Evolutionary conservation across 179 eudicot genomes (phyloP).

Genomic region (Silene coronaria): DNA sequence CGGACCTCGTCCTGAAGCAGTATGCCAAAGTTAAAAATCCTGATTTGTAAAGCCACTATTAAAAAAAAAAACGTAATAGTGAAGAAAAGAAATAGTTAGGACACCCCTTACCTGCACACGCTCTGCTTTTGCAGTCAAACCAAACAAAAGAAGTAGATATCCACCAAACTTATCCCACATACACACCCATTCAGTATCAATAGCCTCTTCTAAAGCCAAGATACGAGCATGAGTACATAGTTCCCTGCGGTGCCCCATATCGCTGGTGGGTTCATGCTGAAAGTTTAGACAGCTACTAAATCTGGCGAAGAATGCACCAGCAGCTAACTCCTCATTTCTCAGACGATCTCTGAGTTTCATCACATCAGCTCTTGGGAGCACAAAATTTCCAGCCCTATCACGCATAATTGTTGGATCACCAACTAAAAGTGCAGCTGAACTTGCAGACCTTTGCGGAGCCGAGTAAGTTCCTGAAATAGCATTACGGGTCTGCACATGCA

Average conservation of each 20-base stretch:
- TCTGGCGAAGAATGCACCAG: conserved; percentile 64
- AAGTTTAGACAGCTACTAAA: conserved; percentile 45
- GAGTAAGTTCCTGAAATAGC: conserved; percentile 96
- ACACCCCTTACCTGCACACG: conserved; percentile 63
- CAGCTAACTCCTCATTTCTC: conserved; percentile 90
- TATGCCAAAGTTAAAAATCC: conserved; percentile 10
- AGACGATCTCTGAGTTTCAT: conserved; percentile 88
- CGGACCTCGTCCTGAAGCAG: conserved; percentile 87
- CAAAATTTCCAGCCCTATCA: conserved; percentile 95
- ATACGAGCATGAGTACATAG: conserved; percentile 98
- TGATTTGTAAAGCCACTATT: not conserved
- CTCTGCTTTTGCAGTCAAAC: conserved; percentile 96
- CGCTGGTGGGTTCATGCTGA: conserved; percentile 51
- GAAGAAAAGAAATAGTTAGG: not conserved
- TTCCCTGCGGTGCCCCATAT: conserved; percentile 75
- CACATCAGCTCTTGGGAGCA: conserved; percentile 96
- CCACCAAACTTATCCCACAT: conserved; percentile 99
- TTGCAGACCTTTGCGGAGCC: conserved; percentile 98
- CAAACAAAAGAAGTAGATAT: conserved; percentile 89
- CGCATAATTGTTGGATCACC: conserved; percentile 91
- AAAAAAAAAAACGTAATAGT: conserved; percentile 4
- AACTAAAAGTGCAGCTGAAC: conserved; percentile 98
- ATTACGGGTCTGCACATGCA: conserved; percentile 74
- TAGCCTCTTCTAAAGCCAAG: conserved; percentile 92
- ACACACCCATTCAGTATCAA: conserved; percentile 99